Evolutionary conservation across 2,329 filamentous ascomycete species (phyloP).

Genomic region (Mariannaea sp.): DNA sequence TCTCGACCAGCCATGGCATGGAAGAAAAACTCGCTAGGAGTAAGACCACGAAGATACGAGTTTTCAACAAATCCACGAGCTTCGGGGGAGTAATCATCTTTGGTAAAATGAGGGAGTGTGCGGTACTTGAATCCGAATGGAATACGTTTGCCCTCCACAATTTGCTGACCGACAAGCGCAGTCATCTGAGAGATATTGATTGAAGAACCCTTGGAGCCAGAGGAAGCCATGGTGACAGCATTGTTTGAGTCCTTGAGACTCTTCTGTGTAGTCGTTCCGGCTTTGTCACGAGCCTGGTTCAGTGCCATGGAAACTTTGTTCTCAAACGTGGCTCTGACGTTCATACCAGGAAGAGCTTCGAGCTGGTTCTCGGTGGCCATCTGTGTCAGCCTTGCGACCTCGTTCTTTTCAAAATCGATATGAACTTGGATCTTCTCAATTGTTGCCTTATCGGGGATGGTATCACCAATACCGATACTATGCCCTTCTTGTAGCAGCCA

Average conservation of each 20-base stretch:
- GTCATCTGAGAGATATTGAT: conserved; percentile 99
- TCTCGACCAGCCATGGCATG: conserved; percentile 99
- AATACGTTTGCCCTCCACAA: conserved; percentile 97
- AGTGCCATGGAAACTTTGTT: conserved; percentile 93
- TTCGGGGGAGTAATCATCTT: conserved; percentile 98
- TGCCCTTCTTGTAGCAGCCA: conserved; percentile 97
- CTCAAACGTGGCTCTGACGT: conserved; percentile 96
- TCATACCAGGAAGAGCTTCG: conserved; percentile 97
- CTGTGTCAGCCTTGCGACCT: conserved; percentile 76
- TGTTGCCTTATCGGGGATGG: conserved; percentile 85
- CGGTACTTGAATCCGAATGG: conserved; percentile 99
- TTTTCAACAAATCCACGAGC: conserved; percentile 98
- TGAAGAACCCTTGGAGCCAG: conserved; percentile 96
- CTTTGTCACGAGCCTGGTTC: conserved; percentile 94
- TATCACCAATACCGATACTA: conserved; percentile 98
- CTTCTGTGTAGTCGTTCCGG: conserved; percentile 89
- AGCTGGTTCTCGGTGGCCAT: conserved; percentile 84
- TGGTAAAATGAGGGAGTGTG: conserved; percentile 95
- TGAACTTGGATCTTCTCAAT: conserved; percentile 83
- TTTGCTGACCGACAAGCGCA: conserved; percentile 95
- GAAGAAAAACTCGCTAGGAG: conserved; percentile 97
- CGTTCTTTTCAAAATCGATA: conserved; percentile 79
- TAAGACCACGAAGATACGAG: conserved; percentile 94
- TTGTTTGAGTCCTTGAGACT: conserved; percentile 96
- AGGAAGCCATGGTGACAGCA: conserved; percentile 92